Evolutionary conservation across 225 moss, liverwort and hornwort species (phyloP), one percentile per base, ranked within the genome.

Genomic region (Bryoerythrophyllum caledonicum): DNA sequence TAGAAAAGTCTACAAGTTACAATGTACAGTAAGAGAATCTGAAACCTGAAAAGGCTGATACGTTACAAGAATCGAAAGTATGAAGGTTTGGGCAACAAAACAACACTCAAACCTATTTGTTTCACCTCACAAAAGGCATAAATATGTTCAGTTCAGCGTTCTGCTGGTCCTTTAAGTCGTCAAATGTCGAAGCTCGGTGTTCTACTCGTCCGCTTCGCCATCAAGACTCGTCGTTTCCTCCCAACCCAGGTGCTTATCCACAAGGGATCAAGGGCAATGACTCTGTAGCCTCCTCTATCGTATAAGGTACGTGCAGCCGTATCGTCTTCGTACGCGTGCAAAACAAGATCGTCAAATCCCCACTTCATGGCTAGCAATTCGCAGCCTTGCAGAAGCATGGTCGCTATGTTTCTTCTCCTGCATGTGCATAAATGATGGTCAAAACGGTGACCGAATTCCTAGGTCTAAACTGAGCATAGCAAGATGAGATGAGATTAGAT

Each of bases 311-410:
- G 87, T 5, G 93, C 93, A 48, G 82, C 83, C 9, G 82, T 44
- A 65, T 94, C 93, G 66, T 94, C 91, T 73, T 94, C 93, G 51
- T 91, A 88, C 46, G 93, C 93, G 68, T 94, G 93, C 40, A 94
- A 82, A 41, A 88, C 91, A 62, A 94, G 78, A 70, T 90, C 88
- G 62, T 85, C 81, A 65, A 94, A 88, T 19, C 85, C 89, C 93
- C 93, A 94, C 41, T 88, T 73, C 74, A 80, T 68, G 37, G 93
- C 93, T 54, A 85, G 84, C 52, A 78, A 67, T 55, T 90, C 84
- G 75, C 91, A 90, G 40, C 85, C 93, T 78, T 90, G 73, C 49
- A 94, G 68, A 71, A 94, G 90, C 74, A 91, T 70, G 8, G 93
- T 91, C 16, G 91, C 93, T 68, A 91, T 91, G 74, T 81, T 84